Evolutionary conservation across 2,329 filamentous ascomycete species (phyloP).

Genomic region (Fusarium sp.): DNA sequence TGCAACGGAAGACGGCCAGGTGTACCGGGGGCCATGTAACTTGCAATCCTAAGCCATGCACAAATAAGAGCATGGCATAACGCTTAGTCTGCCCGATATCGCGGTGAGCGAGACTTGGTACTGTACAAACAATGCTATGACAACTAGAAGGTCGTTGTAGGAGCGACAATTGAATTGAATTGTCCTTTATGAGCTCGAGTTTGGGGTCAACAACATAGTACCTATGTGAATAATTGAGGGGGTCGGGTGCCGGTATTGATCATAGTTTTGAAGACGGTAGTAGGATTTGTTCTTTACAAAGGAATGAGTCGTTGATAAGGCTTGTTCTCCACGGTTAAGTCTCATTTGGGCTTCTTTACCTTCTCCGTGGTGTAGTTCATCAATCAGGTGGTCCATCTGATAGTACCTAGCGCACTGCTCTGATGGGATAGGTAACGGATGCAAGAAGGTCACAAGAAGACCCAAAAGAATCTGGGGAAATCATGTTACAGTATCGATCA

Average conservation of each 20-base stretch:
- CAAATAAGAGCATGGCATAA: conserved; percentile 16
- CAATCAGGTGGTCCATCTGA: background rate
- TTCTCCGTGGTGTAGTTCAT: background rate
- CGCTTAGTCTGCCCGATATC: conserved; percentile 41
- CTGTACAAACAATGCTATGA: conserved; percentile 3
- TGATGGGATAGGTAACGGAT: background rate
- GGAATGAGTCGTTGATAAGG: background rate
- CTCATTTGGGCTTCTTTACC: background rate
- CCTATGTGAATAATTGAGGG: background rate
- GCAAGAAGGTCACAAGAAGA: background rate
- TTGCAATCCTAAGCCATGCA: conserved; percentile 20
- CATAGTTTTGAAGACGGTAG: background rate
- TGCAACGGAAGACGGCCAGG: conserved; percentile 37
- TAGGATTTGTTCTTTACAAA: background rate
- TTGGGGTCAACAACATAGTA: background rate
- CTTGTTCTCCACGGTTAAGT: background rate
- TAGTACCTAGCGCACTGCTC: background rate
- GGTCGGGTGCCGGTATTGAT: background rate
- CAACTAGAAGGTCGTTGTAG: background rate
- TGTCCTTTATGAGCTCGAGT: background rate
- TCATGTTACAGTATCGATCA: background rate
- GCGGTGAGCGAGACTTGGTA: conserved; percentile 40
- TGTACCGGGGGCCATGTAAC: conserved; percentile 29
- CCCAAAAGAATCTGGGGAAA: background rate
- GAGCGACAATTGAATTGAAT: background rate